Evolutionary conservation across 2,329 filamentous ascomycete genomes (phyloP).

Genomic region (Davidsoniella eucalypti): DNA sequence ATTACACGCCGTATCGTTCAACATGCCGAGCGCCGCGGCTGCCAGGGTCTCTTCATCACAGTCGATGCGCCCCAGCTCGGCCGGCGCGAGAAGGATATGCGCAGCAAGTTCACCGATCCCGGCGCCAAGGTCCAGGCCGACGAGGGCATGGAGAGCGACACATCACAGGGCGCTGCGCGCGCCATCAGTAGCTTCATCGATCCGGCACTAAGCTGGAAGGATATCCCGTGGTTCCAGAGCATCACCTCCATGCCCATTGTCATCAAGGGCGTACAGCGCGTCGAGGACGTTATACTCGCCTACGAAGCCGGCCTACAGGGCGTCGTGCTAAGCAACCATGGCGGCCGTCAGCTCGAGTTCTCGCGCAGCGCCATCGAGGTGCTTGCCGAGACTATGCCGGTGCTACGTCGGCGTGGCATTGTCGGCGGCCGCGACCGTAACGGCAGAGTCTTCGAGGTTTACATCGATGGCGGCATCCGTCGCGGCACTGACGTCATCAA

Average conservation of each 20-base stretch:
- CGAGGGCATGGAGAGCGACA: conserved; percentile 57
- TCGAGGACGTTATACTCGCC: conserved; percentile 87
- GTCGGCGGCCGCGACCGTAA: conserved; percentile 34
- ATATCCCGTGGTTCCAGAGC: conserved; percentile 80
- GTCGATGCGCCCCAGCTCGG: conserved; percentile 94
- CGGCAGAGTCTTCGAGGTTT: conserved; percentile 51
- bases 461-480: conserved; percentile 76
- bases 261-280: conserved; percentile 89
- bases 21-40: conserved; percentile 81
- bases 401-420: conserved; percentile 56
- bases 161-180: conserved; percentile 77
- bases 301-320: conserved; percentile 68
- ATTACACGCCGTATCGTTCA: conserved; percentile 83
- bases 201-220: conserved; percentile 80
- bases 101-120: conserved; percentile 70
- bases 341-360: conserved; percentile 84
- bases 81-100: conserved; percentile 94
- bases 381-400: conserved; percentile 82
- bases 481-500: conserved; percentile 91
- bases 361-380: conserved; percentile 80
- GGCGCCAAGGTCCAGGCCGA: conserved; percentile 63
- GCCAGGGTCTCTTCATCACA: conserved; percentile 93
- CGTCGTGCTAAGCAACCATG: conserved; percentile 91
- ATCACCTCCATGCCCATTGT: conserved; percentile 93
- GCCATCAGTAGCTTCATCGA: conserved; percentile 97